phyloP scores from a whole-genome alignment of 129 eudicot species.

The Flaveria linearis region DNA sequence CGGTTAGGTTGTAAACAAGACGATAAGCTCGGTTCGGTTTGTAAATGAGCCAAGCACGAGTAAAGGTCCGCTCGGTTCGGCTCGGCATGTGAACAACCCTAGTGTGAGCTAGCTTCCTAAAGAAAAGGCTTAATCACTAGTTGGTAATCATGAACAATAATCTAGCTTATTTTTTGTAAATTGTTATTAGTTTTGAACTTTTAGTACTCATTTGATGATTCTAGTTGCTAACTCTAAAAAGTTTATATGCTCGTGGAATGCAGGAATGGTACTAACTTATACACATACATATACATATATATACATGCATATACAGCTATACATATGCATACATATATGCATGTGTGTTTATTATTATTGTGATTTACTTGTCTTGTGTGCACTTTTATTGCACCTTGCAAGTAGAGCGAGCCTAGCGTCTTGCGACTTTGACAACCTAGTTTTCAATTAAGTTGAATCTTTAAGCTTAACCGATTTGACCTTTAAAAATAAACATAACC shows the following conservation, averaged over 20 bases:
- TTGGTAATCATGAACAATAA: background rate
- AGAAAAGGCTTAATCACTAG: background rate
- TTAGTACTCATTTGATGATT: background rate
- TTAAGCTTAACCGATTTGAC: background rate
- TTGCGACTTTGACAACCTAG: background rate
- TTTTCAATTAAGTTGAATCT: background rate
- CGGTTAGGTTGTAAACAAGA: no score
- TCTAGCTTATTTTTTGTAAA: background rate
- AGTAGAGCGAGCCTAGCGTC: background rate
- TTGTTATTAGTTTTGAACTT: background rate
- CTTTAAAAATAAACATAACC: background rate
- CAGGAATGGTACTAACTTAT: no score
- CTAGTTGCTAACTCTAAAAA: background rate
- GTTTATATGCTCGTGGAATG: no score
- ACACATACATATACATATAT: no score
- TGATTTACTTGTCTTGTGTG: background rate
- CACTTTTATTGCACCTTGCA: background rate
- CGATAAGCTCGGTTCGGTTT: no score
- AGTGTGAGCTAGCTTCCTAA: no score
- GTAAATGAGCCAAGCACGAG: no score
- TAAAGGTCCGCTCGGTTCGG: no score
- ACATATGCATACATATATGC: no score
- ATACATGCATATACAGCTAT: no score
- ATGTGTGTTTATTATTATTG: background rate
- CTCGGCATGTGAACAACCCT: no score